Evolutionary conservation across 2,329 filamentous ascomycete genomes (phyloP), one percentile per base, ranked within the genome.

Genomic region (Blumeria hordei): DNA sequence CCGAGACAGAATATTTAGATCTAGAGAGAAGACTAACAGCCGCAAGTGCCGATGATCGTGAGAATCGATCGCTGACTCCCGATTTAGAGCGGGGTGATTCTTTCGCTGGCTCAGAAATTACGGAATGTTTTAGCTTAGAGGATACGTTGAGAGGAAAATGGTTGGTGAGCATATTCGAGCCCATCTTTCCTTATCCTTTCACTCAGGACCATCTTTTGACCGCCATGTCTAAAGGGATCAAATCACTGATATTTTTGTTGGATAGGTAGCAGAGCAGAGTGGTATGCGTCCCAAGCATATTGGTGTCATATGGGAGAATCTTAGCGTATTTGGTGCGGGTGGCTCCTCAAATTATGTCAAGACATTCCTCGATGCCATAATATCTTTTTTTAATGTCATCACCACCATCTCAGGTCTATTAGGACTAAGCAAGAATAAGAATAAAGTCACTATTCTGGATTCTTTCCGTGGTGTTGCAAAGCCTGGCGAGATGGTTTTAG

Each of bases 211-310:
- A 28, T 28, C 21, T 28, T 28, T 28, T 4, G 21, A 28, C 11
- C 7, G 6, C 28, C 12, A 10, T 11, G 4, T 11, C 9, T 33
- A 6, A n/a, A 35, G 33, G 28, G n/a, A n/a, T 9, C 36, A 12
- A 3, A 36, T 35, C 51, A 10, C 5, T 3, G 12, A 10, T 43
- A 21, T 33, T 45, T 34, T 39, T n/a, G 14, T 54, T 56, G 32
- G 56, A 50, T 51, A 10, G 21, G 11, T 1, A 55, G 81, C 85
- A 8, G 83, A 87, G 63, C 74, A 76, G 58, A 83, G 84, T 6
- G 87, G 87, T 0, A 93, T 93, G 67, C 81, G 80, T 57, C 74
- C 80, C 5, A 93, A 93, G 70, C 79, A 83, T 61, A 83, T 88
- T 57, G 83, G 85, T 34, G 83, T 87, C 0, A 76, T 84, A 58